Evolutionary conservation across 176 grass and related monocot genomes (phyloP).

Genomic region (Oryza meridionalis): DNA sequence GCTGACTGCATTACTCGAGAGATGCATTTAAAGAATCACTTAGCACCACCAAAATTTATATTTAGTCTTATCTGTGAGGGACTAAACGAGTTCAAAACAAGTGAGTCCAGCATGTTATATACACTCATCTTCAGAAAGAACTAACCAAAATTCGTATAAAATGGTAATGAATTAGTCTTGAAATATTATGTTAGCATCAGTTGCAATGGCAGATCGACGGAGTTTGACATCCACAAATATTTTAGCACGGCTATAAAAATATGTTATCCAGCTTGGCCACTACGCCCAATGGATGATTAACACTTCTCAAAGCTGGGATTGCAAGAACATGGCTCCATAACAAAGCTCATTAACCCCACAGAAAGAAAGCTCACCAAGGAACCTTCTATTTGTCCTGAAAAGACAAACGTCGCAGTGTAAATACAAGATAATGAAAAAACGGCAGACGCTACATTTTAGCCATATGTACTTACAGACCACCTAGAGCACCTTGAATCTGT

Average conservation of each 20-base stretch:
- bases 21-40: no score
- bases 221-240: neutral
- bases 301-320: neutral
- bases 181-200: neutral
- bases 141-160: neutral
- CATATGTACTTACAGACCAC: neutral
- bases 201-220: neutral
- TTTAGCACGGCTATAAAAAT: constrained; percentile 1
- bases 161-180: neutral
- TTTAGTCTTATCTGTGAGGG: no score
- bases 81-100: no score
- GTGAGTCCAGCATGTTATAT: no score
- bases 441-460: neutral
- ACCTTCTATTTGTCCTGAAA: neutral
- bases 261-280: neutral
- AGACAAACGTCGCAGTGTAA: neutral
- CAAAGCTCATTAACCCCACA: neutral
- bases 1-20: no score
- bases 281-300: neutral
- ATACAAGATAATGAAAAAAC: neutral
- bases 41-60: no score
- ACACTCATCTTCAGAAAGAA: no score
- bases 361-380: neutral
- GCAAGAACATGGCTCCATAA: neutral
- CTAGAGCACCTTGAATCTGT: neutral